Evolutionary conservation across 345 rosid species (phyloP).

Genomic region (Turritis glabra): DNA sequence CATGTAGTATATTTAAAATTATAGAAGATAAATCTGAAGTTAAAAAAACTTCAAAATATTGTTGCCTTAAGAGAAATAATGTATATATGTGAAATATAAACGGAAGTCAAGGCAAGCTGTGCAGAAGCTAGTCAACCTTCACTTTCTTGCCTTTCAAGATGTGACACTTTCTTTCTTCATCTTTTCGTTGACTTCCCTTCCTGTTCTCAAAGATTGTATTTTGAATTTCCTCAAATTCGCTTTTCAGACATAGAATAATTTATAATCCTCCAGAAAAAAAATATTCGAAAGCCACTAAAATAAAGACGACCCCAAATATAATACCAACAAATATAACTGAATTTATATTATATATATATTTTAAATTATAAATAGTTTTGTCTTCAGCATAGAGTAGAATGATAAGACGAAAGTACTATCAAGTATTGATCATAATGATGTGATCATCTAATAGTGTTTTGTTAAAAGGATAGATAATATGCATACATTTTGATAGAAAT

Average conservation of each 20-base stretch:
- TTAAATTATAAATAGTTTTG: neutral
- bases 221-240: conserved; percentile 1
- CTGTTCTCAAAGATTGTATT: neutral
- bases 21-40: neutral
- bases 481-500: neutral
- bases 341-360: neutral
- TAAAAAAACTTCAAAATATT: neutral
- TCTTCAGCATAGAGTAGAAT: neutral
- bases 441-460: neutral
- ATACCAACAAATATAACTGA: neutral
- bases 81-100: neutral
- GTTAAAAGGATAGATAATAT: neutral
- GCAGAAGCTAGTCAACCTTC: conserved; percentile 11
- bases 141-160: conserved; percentile 22
- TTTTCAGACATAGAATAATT: conserved; percentile 8
- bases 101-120: neutral
- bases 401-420: neutral
- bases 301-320: neutral
- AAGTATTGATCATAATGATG: neutral
- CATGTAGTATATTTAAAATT: neutral
- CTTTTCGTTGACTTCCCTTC: conserved; percentile 15
- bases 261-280: neutral
- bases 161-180: conserved; percentile 10
- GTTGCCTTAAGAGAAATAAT: neutral
- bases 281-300: conserved; percentile 8